Conservation (phyloP, 2,329 filamentous ascomycete genomes). For the Xylaria sp. region DNA sequence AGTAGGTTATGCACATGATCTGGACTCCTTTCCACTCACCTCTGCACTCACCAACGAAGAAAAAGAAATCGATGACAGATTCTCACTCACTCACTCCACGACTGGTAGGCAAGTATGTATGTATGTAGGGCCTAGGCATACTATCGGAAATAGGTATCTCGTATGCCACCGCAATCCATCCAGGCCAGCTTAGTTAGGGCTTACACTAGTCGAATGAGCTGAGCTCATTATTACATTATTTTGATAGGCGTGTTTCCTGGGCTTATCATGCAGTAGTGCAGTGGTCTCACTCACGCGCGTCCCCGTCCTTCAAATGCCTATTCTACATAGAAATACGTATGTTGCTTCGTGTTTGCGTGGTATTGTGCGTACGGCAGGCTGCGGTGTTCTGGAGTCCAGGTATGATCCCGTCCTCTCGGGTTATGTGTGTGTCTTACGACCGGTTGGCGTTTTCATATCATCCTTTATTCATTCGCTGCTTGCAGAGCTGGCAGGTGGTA, state of each 20-base stretch:
- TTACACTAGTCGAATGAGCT: slow-evolving; percentile 29
- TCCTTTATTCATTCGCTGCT: slow-evolving; percentile 1
- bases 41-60: neutral
- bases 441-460: neutral
- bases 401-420: neutral
- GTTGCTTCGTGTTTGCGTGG: neutral
- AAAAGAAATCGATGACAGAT: neutral
- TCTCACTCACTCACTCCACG: neutral
- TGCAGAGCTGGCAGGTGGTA: neutral
- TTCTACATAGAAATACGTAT: neutral
- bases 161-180: slow-evolving; percentile 9
- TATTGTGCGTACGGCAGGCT: neutral
- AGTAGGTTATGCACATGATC: neutral
- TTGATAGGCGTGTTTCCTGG: slow-evolving; percentile 31
- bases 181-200: slow-evolving; percentile 16
- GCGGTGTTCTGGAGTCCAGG: neutral
- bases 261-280: slow-evolving; percentile 27
- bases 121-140: neutral
- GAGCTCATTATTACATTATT: slow-evolving; percentile 34
- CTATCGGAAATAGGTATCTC: neutral
- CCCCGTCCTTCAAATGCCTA: neutral
- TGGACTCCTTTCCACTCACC: neutral
- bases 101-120: neutral
- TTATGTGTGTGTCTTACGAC: neutral
- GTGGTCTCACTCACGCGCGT: slow-evolving; percentile 7